phyloP scores from a whole-genome alignment of 23 red algal genomes.

The Gracilaria gracilis region DNA sequence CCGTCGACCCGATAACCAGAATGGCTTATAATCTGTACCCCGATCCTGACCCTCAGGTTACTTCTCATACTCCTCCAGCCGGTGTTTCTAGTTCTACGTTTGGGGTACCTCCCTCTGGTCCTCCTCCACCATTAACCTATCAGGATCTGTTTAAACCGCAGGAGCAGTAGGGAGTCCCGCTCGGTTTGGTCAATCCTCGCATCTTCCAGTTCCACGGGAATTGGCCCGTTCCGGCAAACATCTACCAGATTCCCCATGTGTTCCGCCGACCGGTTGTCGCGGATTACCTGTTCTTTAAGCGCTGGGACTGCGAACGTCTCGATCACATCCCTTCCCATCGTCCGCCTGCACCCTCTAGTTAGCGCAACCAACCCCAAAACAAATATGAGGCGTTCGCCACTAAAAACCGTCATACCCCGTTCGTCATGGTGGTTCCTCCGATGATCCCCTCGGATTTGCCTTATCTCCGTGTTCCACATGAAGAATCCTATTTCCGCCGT shows the following conservation, averaged over 20 bases:
- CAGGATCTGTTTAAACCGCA: too few relatives aligned
- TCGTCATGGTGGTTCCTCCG: neutral
- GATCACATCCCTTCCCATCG: too few relatives aligned
- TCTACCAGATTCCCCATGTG: neutral
- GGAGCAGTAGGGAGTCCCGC: neutral
- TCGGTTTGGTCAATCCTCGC: neutral
- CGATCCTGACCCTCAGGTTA: too few relatives aligned
- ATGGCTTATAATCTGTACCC: too few relatives aligned
- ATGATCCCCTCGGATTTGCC: neutral
- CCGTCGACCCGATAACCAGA: too few relatives aligned
- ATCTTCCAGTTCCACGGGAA: neutral
- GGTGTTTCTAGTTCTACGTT: too few relatives aligned
- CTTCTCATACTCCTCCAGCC: too few relatives aligned
- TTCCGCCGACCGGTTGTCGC: neutral
- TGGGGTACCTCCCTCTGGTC: too few relatives aligned
- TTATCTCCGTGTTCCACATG: neutral
- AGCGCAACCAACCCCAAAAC: neutral
- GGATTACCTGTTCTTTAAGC: neutral
- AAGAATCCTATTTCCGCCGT: neutral
- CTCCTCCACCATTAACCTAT: too few relatives aligned
- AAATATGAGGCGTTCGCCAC: neutral
- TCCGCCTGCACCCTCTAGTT: too few relatives aligned
- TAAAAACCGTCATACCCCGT: neutral
- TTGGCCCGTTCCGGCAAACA: neutral
- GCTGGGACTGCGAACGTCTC: neutral